A percentile compares a stretch with the other conserved stretches of the same genome.
Conservation (phyloP, 2,329 filamentous ascomycete species). For the Ophiostoma perfectum region DNA sequence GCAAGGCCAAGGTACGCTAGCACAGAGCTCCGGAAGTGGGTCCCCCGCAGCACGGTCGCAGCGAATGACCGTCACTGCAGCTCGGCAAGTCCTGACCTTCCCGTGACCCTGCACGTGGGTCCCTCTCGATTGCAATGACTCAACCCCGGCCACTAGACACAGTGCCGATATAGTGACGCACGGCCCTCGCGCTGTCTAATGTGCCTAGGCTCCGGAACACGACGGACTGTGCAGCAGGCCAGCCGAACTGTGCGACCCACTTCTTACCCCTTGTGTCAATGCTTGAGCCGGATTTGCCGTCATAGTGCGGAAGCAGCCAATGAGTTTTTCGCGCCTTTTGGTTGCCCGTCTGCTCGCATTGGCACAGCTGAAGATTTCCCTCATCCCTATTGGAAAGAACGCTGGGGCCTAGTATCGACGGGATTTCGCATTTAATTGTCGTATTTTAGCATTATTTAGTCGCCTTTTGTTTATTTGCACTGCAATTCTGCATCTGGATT, state of each 20-base stretch:
- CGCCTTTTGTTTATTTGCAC: not conserved
- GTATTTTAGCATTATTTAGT: not conserved
- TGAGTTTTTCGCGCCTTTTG: slow-evolving; percentile 20
- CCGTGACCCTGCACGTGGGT: slow-evolving; percentile 10
- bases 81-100: not conserved
- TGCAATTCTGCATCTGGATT: not conserved
- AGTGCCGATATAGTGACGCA: slow-evolving; percentile 19
- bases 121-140: not conserved
- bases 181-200: slow-evolving; percentile 1
- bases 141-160: slow-evolving; percentile 11
- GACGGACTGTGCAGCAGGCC: slow-evolving; percentile 17
- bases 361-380: slow-evolving; percentile 19
- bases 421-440: not conserved
- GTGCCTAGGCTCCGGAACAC: slow-evolving; percentile 16
- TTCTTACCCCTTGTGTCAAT: slow-evolving; percentile 14
- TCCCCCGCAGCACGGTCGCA: not conserved
- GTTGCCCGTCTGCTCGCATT: slow-evolving; percentile 14
- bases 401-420: not conserved
- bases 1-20: slow-evolving; percentile 6
- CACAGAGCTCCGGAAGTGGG: not conserved
- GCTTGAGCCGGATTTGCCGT: slow-evolving; percentile 24
- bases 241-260: slow-evolving; percentile 18
- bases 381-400: slow-evolving; percentile 19
- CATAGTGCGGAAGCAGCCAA: slow-evolving; percentile 20
- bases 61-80: slow-evolving; percentile 4